Evolutionary conservation across 768 basidiomycete genomes (phyloP).

Genomic region (Phanerochaete sordida): DNA sequence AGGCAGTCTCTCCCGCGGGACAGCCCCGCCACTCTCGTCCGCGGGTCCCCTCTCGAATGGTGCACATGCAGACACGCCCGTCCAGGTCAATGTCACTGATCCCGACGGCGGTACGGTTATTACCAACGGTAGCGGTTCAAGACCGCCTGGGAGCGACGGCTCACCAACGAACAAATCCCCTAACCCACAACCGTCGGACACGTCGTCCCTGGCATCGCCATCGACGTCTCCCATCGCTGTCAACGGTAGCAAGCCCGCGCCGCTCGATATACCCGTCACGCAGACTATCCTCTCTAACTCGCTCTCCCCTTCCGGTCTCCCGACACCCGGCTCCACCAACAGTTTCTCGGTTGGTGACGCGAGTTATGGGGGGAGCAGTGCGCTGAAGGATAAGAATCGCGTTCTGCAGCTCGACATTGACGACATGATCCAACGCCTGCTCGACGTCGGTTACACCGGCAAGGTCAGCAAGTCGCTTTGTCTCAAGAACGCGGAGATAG

Average conservation of each 20-base stretch:
- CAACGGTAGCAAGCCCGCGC: conserved; percentile 37
- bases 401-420: conserved; percentile 84
- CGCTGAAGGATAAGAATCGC: conserved; percentile 59
- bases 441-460: conserved; percentile 96
- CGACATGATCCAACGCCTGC: conserved; percentile 94
- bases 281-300: conserved; percentile 84
- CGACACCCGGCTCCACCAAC: conserved; percentile 45
- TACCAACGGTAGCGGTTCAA: conserved; percentile 39
- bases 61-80: background rate
- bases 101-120: conserved; percentile 30
- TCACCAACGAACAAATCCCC: conserved; percentile 26
- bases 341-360: conserved; percentile 37
- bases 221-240: conserved; percentile 19
- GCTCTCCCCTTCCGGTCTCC: conserved; percentile 37
- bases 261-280: conserved; percentile 76
- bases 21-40: conserved; percentile 28
- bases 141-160: conserved; percentile 26
- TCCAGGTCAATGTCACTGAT: conserved; percentile 32
- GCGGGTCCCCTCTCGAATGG: conserved; percentile 21
- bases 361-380: conserved; percentile 23
- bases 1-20: conserved; percentile 41
- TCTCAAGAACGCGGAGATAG: conserved; percentile 95
- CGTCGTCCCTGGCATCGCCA: conserved; percentile 20
- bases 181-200: conserved; percentile 33
- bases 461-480: conserved; percentile 96